Base-by-base conservation (phyloP, 176 grass and related monocot species). In the Raddia guianensis region DNA sequence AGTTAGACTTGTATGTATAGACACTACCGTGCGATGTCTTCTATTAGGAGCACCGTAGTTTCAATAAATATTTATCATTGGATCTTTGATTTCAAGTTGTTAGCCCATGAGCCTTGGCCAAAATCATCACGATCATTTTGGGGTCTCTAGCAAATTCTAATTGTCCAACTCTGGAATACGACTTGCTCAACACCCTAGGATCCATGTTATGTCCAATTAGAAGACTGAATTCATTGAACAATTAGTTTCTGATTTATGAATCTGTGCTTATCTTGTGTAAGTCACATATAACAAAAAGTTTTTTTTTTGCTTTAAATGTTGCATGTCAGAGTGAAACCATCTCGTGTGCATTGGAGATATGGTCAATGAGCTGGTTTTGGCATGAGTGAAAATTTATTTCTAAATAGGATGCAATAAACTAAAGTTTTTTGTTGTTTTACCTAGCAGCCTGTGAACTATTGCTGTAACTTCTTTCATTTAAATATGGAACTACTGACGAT, bases 71-170 rank as follows among this genome's bases (percentile, higher is more conserved):
- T 40, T 40, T 1, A 5, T 40, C 37, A 40, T 40, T 40, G 2
- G 37, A 56, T 65, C 10, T 54, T 72, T 46, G 19, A 47, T 54
- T 73, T 43, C 16, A 54, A 56, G 15, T 63, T 66, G 33, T 48
- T 8, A 48, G 47, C 65, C 64, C 64, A 46, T 80, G 9, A 59
- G 52, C 40, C 66, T 47, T 80, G 6, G 49, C 44, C 46, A 12
- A 6, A 72, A 15, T 62, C 68, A 51, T 50, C 27, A 51, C 27
- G 33, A 37, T 62, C 8, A 48, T 47, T 65, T 65, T 65, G 12
- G 62, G 27, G 27, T 78, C 18, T n/a, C n/a, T 66, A 78, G 48
- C 62, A 66, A 78, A 66, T 14, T 9, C 62, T 53, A 80, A 80
- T 37, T 9, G 6, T 19, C 8, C 18, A 68, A 63, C 53, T 80